Evolutionary conservation across 148 eudicot species (phyloP).

Genomic region (Chenopodium quinoa): DNA sequence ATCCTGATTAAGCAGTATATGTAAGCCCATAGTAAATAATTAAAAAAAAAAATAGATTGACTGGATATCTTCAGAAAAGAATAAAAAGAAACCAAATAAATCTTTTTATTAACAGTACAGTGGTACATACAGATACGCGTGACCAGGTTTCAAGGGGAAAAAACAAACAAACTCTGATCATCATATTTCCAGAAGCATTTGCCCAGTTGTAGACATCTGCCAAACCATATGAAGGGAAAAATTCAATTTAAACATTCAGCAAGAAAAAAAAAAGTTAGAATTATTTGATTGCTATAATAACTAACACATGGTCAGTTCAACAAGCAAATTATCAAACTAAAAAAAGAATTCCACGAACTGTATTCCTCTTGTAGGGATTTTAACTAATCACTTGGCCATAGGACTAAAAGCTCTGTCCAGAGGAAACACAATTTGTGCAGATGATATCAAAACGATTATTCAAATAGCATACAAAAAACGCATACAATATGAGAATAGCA

Average conservation of each 20-base stretch:
- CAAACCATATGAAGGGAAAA: conserved; percentile 12
- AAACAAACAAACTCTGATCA: conserved; percentile 78
- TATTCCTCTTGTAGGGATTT: background rate
- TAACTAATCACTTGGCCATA: background rate
- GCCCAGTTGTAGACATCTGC: conserved; percentile 94
- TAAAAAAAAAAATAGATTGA: background rate
- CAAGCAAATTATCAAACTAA: background rate
- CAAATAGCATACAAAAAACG: background rate
- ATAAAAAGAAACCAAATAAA: background rate
- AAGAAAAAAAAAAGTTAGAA: background rate
- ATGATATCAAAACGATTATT: background rate
- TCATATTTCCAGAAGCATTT: conserved; percentile 67
- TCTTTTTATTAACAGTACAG: background rate
- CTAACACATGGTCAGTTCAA: background rate
- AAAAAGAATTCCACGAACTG: background rate
- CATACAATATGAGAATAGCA: background rate
- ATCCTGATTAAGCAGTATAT: conserved; percentile 43
- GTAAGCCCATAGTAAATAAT: background rate
- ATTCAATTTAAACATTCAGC: background rate
- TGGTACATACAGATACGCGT: conserved; percentile 58
- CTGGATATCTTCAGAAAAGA: background rate
- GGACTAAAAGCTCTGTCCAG: background rate
- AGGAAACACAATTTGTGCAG: background rate
- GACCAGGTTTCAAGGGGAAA: conserved; percentile 90
- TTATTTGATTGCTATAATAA: background rate